Percentiles rank a stretch among this genome's conserved stretches.
Conservation (phyloP, 2,329 filamentous ascomycete species). For the Aaosphaeria arxii region DNA sequence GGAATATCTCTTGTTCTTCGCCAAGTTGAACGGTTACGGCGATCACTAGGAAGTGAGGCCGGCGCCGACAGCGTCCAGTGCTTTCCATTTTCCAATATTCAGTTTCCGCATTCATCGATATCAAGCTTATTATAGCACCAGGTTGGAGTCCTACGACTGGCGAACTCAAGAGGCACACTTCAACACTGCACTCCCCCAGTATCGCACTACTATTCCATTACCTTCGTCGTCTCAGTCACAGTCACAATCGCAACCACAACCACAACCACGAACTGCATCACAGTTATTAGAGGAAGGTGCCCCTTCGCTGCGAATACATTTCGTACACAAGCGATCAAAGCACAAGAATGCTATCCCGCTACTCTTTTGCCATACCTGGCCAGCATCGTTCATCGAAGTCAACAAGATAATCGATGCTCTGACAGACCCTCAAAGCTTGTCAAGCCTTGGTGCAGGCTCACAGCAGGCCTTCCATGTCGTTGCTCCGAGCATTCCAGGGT, state of each 20-base stretch:
- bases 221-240: conserved; percentile 1
- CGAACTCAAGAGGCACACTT: conserved; percentile 56
- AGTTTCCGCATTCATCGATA: conserved; percentile 5
- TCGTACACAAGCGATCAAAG: conserved; percentile 59
- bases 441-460: conserved; percentile 13
- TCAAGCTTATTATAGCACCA: conserved; percentile 28
- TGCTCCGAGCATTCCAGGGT: conserved; percentile 62
- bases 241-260: conserved; percentile 8
- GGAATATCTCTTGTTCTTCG: too few relatives aligned
- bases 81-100: neutral
- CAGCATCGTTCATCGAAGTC: conserved; percentile 61
- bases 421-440: conserved; percentile 50
- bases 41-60: too few relatives aligned
- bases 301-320: conserved; percentile 57
- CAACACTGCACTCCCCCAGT: conserved; percentile 62
- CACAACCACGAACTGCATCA: neutral
- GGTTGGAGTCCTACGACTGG: conserved; percentile 67
- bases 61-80: neutral
- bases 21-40: too few relatives aligned
- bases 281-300: conserved; percentile 3
- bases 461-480: conserved; percentile 61
- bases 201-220: conserved; percentile 55
- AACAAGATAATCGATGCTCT: conserved; percentile 55
- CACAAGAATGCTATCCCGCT: conserved; percentile 58
- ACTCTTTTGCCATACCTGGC: conserved; percentile 64